Evolutionary conservation across 1,284 basidiomycete species (phyloP).

Genomic region (Porodaedalea pini): DNA sequence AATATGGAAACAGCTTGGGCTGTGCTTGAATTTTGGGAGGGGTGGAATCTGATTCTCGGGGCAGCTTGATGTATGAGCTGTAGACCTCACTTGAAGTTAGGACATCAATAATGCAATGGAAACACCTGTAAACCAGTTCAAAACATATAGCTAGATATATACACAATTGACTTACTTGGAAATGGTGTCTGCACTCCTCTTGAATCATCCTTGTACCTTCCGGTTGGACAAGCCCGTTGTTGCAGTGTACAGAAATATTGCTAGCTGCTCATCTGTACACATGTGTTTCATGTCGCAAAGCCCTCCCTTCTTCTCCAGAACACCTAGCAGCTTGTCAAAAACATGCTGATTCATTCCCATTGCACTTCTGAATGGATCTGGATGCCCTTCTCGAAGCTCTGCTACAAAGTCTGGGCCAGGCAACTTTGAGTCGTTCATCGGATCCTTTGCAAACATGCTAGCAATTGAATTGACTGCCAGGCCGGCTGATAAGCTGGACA

Average conservation of each 20-base stretch:
- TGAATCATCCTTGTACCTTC: slow-evolving; percentile 19
- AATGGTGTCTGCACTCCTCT: slow-evolving; percentile 25
- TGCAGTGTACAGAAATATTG: slow-evolving; percentile 16
- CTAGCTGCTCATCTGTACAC: slow-evolving; percentile 13
- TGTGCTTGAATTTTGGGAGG: slow-evolving; percentile 27
- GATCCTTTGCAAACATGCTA: too few species aligned
- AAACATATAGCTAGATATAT: neutral
- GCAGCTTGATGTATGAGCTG: slow-evolving; percentile 28
- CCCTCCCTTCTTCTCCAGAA: too few species aligned
- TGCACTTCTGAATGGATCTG: too few species aligned
- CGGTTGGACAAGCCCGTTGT: neutral
- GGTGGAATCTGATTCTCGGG: neutral
- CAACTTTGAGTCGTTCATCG: too few species aligned
- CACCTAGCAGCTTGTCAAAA: too few species aligned
- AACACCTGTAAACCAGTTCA: slow-evolving; percentile 19
- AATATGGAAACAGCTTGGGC: slow-evolving; percentile 36
- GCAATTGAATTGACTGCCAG: too few species aligned
- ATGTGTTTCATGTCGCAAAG: slow-evolving; percentile 6
- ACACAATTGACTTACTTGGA: slow-evolving; percentile 10
- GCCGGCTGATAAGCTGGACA: too few species aligned
- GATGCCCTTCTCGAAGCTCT: too few species aligned
- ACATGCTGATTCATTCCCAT: too few species aligned
- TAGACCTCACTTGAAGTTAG: slow-evolving; percentile 19
- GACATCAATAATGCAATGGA: slow-evolving; percentile 13
- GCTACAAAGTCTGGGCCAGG: too few species aligned